Conservation (phyloP, 352 stramenopile genomes). For the Phytophthora capsici region DNA sequence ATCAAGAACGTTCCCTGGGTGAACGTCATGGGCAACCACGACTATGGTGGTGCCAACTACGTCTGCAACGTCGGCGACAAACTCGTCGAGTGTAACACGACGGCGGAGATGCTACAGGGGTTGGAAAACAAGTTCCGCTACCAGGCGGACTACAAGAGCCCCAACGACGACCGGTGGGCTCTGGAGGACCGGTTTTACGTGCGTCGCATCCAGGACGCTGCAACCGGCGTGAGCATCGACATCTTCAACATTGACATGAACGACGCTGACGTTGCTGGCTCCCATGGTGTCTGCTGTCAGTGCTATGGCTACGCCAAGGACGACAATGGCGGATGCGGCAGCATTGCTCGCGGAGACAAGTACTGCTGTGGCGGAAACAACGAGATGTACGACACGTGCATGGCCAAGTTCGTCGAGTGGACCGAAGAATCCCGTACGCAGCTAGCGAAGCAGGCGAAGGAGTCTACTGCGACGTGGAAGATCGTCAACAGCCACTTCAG, state of each 20-base stretch:
- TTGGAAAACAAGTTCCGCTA: constrained; percentile 22
- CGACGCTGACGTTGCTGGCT: constrained; percentile 53
- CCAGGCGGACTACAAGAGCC: constrained; percentile 14
- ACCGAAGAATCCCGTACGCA: constrained; percentile 5
- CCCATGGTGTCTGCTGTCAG: constrained; percentile 46
- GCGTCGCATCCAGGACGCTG: constrained; percentile 22
- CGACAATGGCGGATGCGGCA: background rate
- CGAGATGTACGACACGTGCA: constrained; percentile 10
- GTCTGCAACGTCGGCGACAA: constrained; percentile 14
- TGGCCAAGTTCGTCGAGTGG: constrained; percentile 15
- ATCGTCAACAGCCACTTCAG: constrained; percentile 2
- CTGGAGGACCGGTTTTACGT: constrained; percentile 18
- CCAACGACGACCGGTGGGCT: constrained; percentile 8
- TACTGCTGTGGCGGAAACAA: constrained; percentile 20
- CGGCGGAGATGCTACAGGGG: constrained; percentile 10
- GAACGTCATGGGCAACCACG: constrained; percentile 21
- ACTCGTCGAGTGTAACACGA: constrained; percentile 11
- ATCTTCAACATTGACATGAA: constrained; percentile 74
- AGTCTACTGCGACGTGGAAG: constrained; percentile 15
- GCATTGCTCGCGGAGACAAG: constrained; percentile 5
- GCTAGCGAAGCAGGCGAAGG: background rate
- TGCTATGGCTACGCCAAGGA: constrained; percentile 16
- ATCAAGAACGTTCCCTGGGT: constrained; percentile 21
- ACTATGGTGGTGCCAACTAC: constrained; percentile 21
- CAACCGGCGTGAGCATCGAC: constrained; percentile 46